Conservation (phyloP, 257 asterid genomes). For the Nyctanthes arbortristis region DNA sequence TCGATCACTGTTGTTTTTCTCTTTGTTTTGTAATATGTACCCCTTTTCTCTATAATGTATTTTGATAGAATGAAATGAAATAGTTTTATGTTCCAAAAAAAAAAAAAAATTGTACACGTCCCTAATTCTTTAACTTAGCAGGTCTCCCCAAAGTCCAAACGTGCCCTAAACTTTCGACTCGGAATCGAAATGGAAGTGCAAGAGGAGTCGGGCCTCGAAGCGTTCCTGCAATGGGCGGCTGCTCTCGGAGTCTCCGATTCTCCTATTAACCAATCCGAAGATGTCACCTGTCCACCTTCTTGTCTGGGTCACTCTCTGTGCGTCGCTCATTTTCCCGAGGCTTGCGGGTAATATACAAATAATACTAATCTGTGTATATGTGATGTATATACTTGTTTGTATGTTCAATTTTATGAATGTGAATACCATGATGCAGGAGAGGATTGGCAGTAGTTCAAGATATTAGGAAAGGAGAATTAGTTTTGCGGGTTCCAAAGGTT, state of each 20-base stretch:
- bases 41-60: too few species aligned
- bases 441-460: slow-evolving; percentile 82
- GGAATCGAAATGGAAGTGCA: slow-evolving; percentile 40
- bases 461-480: slow-evolving; percentile 70
- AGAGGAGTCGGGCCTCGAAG: slow-evolving; percentile 43
- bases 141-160: too few species aligned
- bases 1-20: too few species aligned
- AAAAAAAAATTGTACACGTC: too few species aligned
- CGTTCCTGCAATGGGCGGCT: slow-evolving; percentile 73
- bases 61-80: too few species aligned
- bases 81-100: too few species aligned
- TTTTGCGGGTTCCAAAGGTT: slow-evolving; percentile 73
- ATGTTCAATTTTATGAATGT: not conserved
- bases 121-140: too few species aligned
- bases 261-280: slow-evolving; percentile 16
- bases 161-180: too few species aligned
- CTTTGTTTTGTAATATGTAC: too few species aligned
- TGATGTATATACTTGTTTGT: not conserved
- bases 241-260: slow-evolving; percentile 65
- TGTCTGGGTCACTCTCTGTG: slow-evolving; percentile 56
- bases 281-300: slow-evolving; percentile 5
- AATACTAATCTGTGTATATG: not conserved
- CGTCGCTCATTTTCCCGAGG: slow-evolving; percentile 66
- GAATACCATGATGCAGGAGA: slow-evolving; percentile 52
- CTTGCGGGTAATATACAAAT: slow-evolving; percentile 70